These are phyloP conservation scores for Epithele typhae DNA, from an alignment of 768 basidiomycete species.

Conservation along the genomic window DNA sequence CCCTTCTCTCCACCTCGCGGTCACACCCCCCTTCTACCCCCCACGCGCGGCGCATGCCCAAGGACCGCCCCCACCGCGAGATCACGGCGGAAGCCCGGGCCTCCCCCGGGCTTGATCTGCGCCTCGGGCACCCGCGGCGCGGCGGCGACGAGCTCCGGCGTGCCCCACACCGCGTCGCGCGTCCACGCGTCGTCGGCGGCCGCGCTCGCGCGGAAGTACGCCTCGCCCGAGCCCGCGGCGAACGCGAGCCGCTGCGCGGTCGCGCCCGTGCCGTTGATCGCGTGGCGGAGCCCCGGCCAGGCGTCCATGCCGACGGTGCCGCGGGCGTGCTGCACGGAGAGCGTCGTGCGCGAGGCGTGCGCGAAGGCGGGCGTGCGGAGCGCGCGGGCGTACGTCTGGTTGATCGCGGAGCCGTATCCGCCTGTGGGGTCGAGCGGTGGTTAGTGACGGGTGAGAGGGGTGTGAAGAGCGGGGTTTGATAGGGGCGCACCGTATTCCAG, in stretches of 20 bases:
- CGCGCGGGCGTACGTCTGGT: slow-evolving; percentile 6
- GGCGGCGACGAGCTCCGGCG: slow-evolving; percentile 2
- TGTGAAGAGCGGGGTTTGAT: not conserved
- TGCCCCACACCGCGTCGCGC: slow-evolving; percentile 6
- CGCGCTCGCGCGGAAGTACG: slow-evolving; percentile 5
- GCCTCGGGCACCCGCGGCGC: slow-evolving; percentile 6
- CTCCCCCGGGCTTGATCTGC: slow-evolving; percentile 2
- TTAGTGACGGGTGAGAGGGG: no score
- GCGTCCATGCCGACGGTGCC: slow-evolving; percentile 7
- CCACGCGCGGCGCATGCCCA: not conserved
- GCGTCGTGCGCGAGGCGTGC: not conserved
- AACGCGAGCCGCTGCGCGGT: slow-evolving; percentile 6
- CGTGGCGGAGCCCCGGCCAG: slow-evolving; percentile 6
- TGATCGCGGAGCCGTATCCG: slow-evolving; percentile 5
- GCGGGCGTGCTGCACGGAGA: slow-evolving; percentile 6
- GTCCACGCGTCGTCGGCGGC: slow-evolving; percentile 6
- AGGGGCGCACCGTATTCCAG: not conserved
- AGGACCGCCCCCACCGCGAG: not conserved
- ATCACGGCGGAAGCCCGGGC: slow-evolving; percentile 2
- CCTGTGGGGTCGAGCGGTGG: not conserved
- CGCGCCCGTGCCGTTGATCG: slow-evolving; percentile 9
- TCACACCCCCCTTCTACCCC: not conserved
- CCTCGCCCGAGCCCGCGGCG: not conserved
- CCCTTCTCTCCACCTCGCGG: no score
- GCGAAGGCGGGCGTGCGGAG: slow-evolving; percentile 3